Evolutionary conservation across 768 basidiomycete species (phyloP).

Genomic region (Terana coerulea): DNA sequence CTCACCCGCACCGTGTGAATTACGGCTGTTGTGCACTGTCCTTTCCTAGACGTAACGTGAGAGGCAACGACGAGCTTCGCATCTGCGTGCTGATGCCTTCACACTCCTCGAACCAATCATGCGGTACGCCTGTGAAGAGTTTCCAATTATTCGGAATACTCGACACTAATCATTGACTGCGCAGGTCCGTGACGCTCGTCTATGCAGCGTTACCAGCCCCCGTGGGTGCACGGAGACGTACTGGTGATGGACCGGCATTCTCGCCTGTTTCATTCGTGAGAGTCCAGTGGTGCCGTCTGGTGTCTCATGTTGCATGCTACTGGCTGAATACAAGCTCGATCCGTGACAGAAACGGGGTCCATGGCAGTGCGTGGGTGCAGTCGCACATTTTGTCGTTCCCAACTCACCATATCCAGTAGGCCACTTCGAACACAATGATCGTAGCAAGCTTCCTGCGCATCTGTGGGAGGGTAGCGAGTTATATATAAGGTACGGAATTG

Average conservation of each 20-base stretch:
- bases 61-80: not conserved
- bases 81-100: not conserved
- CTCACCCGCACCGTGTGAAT: too few relatives aligned
- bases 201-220: not conserved
- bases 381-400: not conserved
- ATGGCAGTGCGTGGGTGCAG: not conserved
- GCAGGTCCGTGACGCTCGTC: not conserved
- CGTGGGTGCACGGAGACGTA: not conserved
- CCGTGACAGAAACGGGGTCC: not conserved
- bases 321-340: not conserved
- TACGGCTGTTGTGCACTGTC: too few relatives aligned
- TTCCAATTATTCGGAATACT: not conserved
- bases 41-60: not conserved
- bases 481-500: too few relatives aligned
- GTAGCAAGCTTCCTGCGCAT: not conserved
- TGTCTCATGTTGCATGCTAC: not conserved
- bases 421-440: too few relatives aligned
- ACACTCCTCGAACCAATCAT: not conserved
- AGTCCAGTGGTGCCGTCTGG: not conserved
- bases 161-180: not conserved
- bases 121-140: too few relatives aligned
- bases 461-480: not conserved
- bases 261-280: constrained; percentile 5
- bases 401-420: not conserved
- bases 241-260: not conserved